These are phyloP conservation scores for Coemansia sp. DNA, from an alignment of 192 early-diverging fungal genomes.

Conservation along the genomic window DNA sequence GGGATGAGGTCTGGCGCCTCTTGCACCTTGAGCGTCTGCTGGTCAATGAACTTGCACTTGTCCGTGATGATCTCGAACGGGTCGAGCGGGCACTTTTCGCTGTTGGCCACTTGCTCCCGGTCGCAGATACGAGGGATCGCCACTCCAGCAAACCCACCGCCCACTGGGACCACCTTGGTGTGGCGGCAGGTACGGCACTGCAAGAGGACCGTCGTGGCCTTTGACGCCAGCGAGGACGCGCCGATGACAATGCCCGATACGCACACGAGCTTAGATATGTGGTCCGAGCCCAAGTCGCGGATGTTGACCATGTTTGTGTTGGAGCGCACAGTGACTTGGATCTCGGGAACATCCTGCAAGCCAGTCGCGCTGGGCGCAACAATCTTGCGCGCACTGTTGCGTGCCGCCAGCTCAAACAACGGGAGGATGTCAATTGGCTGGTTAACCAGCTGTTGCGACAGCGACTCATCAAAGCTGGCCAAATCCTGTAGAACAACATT, in stretches of 20 bases:
- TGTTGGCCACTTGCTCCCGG: slow-evolving; percentile 40
- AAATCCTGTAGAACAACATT: slow-evolving; percentile 90
- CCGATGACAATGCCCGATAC: slow-evolving; percentile 96
- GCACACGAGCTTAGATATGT: slow-evolving; percentile 90
- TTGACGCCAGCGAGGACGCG: slow-evolving; percentile 82
- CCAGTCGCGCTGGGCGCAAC: slow-evolving; percentile 59
- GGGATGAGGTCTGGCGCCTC: slow-evolving; percentile 97
- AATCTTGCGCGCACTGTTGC: slow-evolving; percentile 75
- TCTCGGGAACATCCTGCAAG: slow-evolving; percentile 72
- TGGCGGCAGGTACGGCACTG: slow-evolving; percentile 88
- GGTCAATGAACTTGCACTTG: slow-evolving; percentile 95
- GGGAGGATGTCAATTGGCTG: slow-evolving; percentile 82
- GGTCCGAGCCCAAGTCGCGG: slow-evolving; percentile 81
- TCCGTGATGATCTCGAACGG: slow-evolving; percentile 95
- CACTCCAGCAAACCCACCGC: slow-evolving; percentile 82
- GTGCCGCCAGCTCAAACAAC: slow-evolving; percentile 87
- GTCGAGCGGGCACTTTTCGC: slow-evolving; percentile 68
- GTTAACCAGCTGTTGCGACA: slow-evolving; percentile 79
- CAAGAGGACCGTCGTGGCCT: slow-evolving; percentile 86
- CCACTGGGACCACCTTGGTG: slow-evolving; percentile 79
- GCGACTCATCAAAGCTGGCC: slow-evolving; percentile 78
- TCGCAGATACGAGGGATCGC: slow-evolving; percentile 90
- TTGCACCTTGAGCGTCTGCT: slow-evolving; percentile 96
- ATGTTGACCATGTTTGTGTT: slow-evolving; percentile 88
- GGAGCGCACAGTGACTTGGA: slow-evolving; percentile 86